Conservation (phyloP, 805 yeast species). For the Torulaspora gathmanii region DNA sequence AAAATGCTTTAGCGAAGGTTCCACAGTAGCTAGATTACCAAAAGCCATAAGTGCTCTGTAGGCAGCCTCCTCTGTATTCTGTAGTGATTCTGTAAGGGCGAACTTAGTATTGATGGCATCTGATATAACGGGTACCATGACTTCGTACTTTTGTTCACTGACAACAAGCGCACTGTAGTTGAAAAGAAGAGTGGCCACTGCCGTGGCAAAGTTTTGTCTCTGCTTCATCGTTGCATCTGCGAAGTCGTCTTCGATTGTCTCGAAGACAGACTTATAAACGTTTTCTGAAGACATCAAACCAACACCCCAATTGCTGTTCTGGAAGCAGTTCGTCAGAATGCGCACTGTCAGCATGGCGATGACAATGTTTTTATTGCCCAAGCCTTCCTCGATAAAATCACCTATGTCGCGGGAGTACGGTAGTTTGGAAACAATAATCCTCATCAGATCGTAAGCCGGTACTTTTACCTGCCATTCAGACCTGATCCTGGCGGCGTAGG, state of each 20-base stretch:
- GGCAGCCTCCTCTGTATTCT: conserved; percentile 55
- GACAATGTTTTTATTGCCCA: conserved; percentile 27
- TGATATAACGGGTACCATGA: conserved; percentile 32
- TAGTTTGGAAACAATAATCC: conserved; percentile 45
- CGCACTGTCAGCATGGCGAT: conserved; percentile 52
- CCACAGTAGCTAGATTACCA: conserved; percentile 51
- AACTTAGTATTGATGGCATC: conserved; percentile 31
- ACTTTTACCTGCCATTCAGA: conserved; percentile 47
- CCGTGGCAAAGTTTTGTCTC: conserved; percentile 35
- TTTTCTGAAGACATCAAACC: conserved; percentile 35
- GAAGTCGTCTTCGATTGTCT: conserved; percentile 32
- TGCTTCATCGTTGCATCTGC: conserved; percentile 28
- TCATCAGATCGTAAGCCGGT: conserved; percentile 56
- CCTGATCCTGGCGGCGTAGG: conserved; percentile 39
- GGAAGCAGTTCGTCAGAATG: conserved; percentile 50
- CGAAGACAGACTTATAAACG: conserved; percentile 40
- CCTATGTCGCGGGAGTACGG: conserved; percentile 39
- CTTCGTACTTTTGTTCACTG: conserved; percentile 28
- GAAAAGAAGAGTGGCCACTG: conserved; percentile 47
- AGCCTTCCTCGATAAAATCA: conserved; percentile 42
- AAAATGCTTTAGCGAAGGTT: conserved; percentile 30
- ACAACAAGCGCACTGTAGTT: conserved; percentile 43
- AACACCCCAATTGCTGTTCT: conserved; percentile 45
- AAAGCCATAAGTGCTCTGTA: conserved; percentile 59
- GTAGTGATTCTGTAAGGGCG: conserved; percentile 30